Conservation (phyloP, 768 basidiomycete species). For the Amanita thiersii region DNA sequence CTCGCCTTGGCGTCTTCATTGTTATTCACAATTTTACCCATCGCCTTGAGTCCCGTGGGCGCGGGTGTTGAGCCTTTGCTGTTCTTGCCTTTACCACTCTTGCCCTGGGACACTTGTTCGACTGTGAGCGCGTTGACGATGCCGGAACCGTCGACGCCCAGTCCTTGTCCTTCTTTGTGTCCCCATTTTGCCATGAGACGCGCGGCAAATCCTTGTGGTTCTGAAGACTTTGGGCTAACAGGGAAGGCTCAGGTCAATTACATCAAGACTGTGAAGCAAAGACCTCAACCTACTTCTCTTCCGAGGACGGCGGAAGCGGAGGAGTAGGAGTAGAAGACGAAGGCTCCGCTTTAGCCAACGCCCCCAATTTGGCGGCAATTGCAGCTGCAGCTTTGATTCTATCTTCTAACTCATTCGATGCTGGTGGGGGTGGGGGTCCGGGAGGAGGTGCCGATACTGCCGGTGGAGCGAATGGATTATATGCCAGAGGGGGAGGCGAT, state of each 20-base stretch:
- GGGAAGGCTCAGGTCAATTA: too few species aligned
- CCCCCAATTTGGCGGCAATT: slow-evolving; percentile 68
- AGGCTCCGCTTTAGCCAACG: slow-evolving; percentile 31
- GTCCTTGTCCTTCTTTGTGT: slow-evolving; percentile 88
- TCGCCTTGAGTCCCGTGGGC: slow-evolving; percentile 26
- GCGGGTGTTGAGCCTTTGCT: slow-evolving; percentile 14
- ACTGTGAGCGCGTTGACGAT: slow-evolving; percentile 87
- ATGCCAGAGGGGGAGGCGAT: slow-evolving; percentile 50
- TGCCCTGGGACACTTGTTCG: slow-evolving; percentile 49
- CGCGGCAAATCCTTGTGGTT: slow-evolving; percentile 72
- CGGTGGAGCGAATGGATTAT: slow-evolving; percentile 64
- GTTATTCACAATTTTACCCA: slow-evolving; percentile 86
- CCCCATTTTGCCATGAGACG: slow-evolving; percentile 96
- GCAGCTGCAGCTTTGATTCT: slow-evolving; percentile 72
- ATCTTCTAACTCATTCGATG: slow-evolving; percentile 46
- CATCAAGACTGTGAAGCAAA: too few species aligned
- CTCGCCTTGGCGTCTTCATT: slow-evolving; percentile 75
- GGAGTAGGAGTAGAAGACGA: slow-evolving; percentile 19
- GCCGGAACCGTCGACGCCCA: slow-evolving; percentile 77
- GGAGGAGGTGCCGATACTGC: slow-evolving; percentile 51
- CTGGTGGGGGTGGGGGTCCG: slow-evolving; percentile 25
- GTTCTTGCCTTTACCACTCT: slow-evolving; percentile 28
- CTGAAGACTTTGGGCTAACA: slow-evolving; percentile 23
- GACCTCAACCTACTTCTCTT: neutral
- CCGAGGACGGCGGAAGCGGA: slow-evolving; percentile 16